These are phyloP conservation scores for Omphalotus olearius DNA, from an alignment of 1,284 basidiomycete genomes.

Conservation along the genomic window DNA sequence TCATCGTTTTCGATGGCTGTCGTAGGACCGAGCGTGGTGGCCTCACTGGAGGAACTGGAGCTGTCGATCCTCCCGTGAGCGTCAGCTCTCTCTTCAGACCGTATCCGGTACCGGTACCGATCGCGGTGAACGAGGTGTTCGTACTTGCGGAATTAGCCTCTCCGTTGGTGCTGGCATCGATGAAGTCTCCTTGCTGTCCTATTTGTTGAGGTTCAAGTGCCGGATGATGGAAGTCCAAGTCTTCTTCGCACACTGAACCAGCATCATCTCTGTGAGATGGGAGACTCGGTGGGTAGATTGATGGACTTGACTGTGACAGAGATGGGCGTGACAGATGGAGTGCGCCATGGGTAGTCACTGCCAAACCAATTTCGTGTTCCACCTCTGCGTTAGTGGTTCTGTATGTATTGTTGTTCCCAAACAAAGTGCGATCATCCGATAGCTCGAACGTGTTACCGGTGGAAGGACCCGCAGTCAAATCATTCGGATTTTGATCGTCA, in stretches of 20 bases:
- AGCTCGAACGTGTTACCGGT: not conserved
- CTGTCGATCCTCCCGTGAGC: slow-evolving; percentile 12
- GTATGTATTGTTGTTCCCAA: slow-evolving; percentile 6
- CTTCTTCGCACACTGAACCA: slow-evolving; percentile 24
- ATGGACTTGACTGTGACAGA: slow-evolving; percentile 46
- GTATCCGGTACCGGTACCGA: too few species aligned
- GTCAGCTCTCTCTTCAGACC: not conserved
- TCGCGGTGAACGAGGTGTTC: too few species aligned
- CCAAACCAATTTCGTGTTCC: slow-evolving; percentile 14
- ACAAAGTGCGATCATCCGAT: slow-evolving; percentile 3
- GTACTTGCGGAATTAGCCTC: too few species aligned
- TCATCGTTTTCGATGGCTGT: slow-evolving; percentile 21
- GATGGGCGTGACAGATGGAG: slow-evolving; percentile 19
- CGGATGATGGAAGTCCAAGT: slow-evolving; percentile 16
- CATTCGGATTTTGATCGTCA: slow-evolving; percentile 1
- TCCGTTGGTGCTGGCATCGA: slow-evolving; percentile 12
- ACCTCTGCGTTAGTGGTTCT: not conserved
- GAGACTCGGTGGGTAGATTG: slow-evolving; percentile 53
- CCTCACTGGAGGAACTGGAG: slow-evolving; percentile 30
- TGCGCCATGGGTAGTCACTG: slow-evolving; percentile 16
- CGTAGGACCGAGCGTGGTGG: slow-evolving; percentile 38
- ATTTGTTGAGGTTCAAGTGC: not conserved
- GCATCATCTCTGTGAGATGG: slow-evolving; percentile 28
- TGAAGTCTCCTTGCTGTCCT: slow-evolving; percentile 8
- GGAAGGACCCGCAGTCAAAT: slow-evolving; percentile 7